Conservation (phyloP, 2,329 filamentous ascomycete genomes). For the Trichophyton equinum region DNA sequence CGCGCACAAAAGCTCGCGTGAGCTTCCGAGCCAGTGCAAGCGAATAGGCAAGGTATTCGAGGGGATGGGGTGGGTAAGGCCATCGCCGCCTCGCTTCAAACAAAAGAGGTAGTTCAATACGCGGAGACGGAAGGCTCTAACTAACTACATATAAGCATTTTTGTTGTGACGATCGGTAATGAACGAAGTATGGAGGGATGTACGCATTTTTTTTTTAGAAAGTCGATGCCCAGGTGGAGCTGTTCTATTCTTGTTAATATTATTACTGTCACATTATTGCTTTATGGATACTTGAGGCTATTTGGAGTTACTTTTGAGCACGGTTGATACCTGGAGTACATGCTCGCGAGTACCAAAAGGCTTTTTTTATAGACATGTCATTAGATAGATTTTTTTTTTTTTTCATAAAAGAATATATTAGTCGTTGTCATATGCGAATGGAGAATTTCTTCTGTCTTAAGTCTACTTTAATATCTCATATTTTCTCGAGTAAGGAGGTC, state of each 20-base stretch:
- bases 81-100: background rate
- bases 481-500: background rate
- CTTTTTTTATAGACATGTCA: background rate
- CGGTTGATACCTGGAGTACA: background rate
- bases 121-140: background rate
- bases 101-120: background rate
- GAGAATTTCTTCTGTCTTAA: too few relatives aligned
- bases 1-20: background rate
- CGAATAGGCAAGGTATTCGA: conserved; percentile 1
- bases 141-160: background rate
- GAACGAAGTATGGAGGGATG: background rate
- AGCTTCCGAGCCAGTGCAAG: background rate
- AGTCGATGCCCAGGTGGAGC: background rate
- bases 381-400: background rate
- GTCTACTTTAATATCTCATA: background rate
- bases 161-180: background rate
- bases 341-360: background rate
- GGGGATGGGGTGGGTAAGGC: conserved; percentile 1
- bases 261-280: background rate
- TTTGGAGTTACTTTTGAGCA: background rate
- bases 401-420: background rate
- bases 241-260: background rate
- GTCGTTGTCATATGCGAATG: background rate
- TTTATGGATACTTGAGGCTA: background rate
- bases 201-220: background rate